Evolutionary conservation across 2,329 filamentous ascomycete genomes (phyloP).

Genomic region (Cladosporium sp.): DNA sequence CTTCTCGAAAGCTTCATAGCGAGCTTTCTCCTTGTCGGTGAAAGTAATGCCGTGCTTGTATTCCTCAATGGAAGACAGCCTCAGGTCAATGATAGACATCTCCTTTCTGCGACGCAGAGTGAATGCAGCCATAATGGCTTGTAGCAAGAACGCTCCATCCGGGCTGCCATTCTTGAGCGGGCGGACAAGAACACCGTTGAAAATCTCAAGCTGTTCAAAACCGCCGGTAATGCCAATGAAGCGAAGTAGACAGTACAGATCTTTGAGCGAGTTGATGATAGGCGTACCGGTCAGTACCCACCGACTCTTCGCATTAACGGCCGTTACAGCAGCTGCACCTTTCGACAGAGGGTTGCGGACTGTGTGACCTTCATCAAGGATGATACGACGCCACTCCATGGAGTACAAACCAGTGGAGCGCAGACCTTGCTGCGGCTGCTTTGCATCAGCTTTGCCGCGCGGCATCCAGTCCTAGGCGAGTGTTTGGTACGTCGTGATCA

Average conservation of each 20-base stretch:
- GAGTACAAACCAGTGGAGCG: slow-evolving; percentile 54
- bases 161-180: slow-evolving; percentile 58
- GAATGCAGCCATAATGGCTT: slow-evolving; percentile 73
- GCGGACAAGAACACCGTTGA: slow-evolving; percentile 67
- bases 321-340: slow-evolving; percentile 63
- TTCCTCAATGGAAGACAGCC: slow-evolving; percentile 71
- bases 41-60: slow-evolving; percentile 74
- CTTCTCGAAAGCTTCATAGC: slow-evolving; percentile 70
- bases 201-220: slow-evolving; percentile 67
- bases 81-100: slow-evolving; percentile 82
- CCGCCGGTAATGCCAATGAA: slow-evolving; percentile 75
- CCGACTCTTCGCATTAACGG: slow-evolving; percentile 64
- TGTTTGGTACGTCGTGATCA: slow-evolving; percentile 82
- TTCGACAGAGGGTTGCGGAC: slow-evolving; percentile 72
- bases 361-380: slow-evolving; percentile 78
- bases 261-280: slow-evolving; percentile 65
- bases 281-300: slow-evolving; percentile 72
- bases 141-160: slow-evolving; percentile 57
- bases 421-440: slow-evolving; percentile 21
- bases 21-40: slow-evolving; percentile 66
- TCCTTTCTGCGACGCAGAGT: slow-evolving; percentile 80
- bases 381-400: slow-evolving; percentile 70
- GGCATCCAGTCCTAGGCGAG: slow-evolving; percentile 62
- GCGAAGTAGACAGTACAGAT: slow-evolving; percentile 74
- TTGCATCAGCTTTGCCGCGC: slow-evolving; percentile 38